Percentiles rank a stretch among this genome's conserved stretches.
Conservation (phyloP, 768 basidiomycete species). For the Crepidotus variabilis region DNA sequence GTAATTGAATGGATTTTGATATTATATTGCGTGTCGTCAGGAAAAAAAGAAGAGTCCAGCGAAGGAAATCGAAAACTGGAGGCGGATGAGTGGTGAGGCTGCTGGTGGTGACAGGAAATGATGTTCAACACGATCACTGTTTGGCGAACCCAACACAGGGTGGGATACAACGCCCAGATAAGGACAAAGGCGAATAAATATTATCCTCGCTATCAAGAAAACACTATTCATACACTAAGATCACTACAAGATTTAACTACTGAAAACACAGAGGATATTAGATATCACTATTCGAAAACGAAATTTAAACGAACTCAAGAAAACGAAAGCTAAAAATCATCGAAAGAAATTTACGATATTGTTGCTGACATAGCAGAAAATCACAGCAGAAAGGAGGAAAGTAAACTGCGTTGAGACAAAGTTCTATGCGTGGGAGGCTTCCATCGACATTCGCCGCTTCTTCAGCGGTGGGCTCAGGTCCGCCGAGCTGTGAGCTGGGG, state of each 20-base stretch:
- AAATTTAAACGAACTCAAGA: slow-evolving; percentile 1
- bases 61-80: slow-evolving; percentile 11
- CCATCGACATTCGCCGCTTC: slow-evolving; percentile 42
- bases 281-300: not conserved
- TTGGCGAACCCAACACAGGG: slow-evolving; percentile 18
- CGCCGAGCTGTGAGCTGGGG: slow-evolving; percentile 4
- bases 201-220: slow-evolving; percentile 12
- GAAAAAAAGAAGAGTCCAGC: slow-evolving; percentile 19
- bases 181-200: slow-evolving; percentile 11
- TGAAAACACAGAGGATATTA: slow-evolving; percentile 5
- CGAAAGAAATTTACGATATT: slow-evolving; percentile 7
- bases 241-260: slow-evolving; percentile 2
- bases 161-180: slow-evolving; percentile 5
- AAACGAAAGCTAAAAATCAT: not conserved
- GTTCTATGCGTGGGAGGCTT: slow-evolving; percentile 10
- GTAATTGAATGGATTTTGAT: slow-evolving; percentile 14
- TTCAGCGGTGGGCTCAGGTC: slow-evolving; percentile 42
- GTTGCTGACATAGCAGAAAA: not conserved
- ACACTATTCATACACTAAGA: slow-evolving; percentile 15
- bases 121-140: slow-evolving; percentile 24
- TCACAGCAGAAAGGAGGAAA: slow-evolving; percentile 1
- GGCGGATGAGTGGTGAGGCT: slow-evolving; percentile 11
- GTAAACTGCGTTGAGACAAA: not conserved
- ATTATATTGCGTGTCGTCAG: slow-evolving; percentile 18
- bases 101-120: slow-evolving; percentile 20